phyloP scores from a whole-genome alignment of 2,329 filamentous ascomycete genomes.

The Biscogniauxia sp. region DNA sequence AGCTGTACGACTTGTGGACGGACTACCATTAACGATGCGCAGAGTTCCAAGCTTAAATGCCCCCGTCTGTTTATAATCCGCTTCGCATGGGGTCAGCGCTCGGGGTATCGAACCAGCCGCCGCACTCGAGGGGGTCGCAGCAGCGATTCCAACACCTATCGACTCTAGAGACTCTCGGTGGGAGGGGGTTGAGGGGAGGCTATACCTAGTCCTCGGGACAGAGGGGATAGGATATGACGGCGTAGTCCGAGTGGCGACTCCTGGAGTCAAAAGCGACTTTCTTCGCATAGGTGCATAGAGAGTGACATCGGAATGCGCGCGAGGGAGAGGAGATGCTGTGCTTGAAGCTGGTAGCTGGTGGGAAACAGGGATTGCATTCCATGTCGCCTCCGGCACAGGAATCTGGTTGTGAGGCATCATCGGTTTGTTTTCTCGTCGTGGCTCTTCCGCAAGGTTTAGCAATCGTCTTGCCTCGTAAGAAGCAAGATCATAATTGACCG shows the following conservation, averaged over 20 bases:
- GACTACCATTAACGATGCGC: constrained; percentile 61
- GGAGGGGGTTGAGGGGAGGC: constrained; percentile 23
- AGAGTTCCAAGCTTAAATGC: constrained; percentile 62
- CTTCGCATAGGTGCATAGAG: constrained; percentile 33
- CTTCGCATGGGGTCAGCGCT: constrained; percentile 50
- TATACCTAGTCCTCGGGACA: constrained; percentile 18
- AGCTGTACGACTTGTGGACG: constrained; percentile 41
- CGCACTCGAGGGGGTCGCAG: constrained; percentile 24
- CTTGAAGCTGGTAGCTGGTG: constrained; percentile 20
- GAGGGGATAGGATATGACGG: constrained; percentile 8
- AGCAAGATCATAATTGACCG: constrained; percentile 42
- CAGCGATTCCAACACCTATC: constrained; percentile 8
- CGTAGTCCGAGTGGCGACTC: constrained; percentile 29
- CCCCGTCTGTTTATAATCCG: constrained; percentile 59
- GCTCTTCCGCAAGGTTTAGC: constrained; percentile 38
- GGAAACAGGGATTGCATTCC: constrained; percentile 30
- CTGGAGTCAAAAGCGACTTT: constrained; percentile 31
- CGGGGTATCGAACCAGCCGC: constrained; percentile 32
- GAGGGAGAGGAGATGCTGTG: constrained; percentile 31
- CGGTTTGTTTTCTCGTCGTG: constrained; percentile 32
- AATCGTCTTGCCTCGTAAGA: constrained; percentile 47
- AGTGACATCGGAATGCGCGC: constrained; percentile 44
- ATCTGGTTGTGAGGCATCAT: constrained; percentile 35
- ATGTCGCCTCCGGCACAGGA: constrained; percentile 36
- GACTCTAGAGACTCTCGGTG: constrained; percentile 23